Base-by-base conservation (phyloP, 2,329 filamentous ascomycete species). In the Plectosphaerella sp. region DNA sequence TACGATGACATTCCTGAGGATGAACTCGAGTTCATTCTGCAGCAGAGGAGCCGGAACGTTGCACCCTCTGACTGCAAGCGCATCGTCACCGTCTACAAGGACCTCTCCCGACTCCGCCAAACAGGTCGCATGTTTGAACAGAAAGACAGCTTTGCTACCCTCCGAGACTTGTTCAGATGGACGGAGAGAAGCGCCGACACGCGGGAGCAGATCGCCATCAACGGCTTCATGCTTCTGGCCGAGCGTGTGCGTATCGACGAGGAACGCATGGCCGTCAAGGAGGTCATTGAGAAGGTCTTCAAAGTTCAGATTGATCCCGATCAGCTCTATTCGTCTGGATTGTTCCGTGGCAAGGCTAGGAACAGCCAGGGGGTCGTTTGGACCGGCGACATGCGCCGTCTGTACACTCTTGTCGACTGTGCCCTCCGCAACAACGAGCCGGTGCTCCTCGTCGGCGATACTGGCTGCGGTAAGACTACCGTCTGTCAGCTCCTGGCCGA, bases 1-100 rank as follows among this genome's bases (percentile, higher is more conserved):
- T 97, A 96, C 62, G 94, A 97, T 61, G 95, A 99, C 63, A 99
- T 99, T 22, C 94, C 94, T 0, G 91, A 97, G 64, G 87, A 91
- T 57, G 95, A 99, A 65, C 74, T 99, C 45, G 91, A 96, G 62
- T 89, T 86, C 42, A 99, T 99, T 61, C 68, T 99, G 35, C 89
- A 95, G 64, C 86, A 91, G 64, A 82, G 95, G 55, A 95, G 91
- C 54, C 84, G 91, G 61, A 91, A 83, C 57, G 85, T 96, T 14
- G 90, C 94, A 0, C 91, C 93, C 5, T 93, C 92, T 1, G 94
- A 97, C 73, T 96, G 93, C 65, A 84, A 84, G 57, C 84, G 89
- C 49, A 97, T 99, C 53, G 94, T 99, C 4, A 83, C 86, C 9
- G 93, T 97, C 0, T 99, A 99, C 69, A 89, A 91, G 62, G 91